Evolutionary conservation across 768 basidiomycete genomes (phyloP), one percentile per base, ranked within the genome.

Genomic region (Sutorius australiensis): DNA sequence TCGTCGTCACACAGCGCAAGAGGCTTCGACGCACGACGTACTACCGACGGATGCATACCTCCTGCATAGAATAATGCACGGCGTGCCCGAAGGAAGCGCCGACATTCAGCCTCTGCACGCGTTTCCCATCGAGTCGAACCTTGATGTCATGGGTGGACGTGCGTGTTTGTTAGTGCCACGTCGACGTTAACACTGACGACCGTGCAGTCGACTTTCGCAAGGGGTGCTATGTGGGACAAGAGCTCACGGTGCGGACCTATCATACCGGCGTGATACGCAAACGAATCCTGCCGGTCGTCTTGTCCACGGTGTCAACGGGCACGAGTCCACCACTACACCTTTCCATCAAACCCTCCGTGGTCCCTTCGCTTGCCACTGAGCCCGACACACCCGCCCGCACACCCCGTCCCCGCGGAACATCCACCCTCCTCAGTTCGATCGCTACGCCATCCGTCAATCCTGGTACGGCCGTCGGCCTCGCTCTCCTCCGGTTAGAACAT

Each of bases 201-300:
- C 57, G 28, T 44, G 27, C 77, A 87, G 95, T 98, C 66, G 93
- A 98, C 71, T 98, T 97, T 69, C 77, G 91, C 51, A 99, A 99
- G 73, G 97, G 97, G 3, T 99, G 97, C 66, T 98, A 98, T 65
- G 87, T 98, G 6, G 97, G 97, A 9, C 97, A 99, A 75, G 97
- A 98, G 63, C 77, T 98, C 37, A 98, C 95, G 0, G 95, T 97
- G 6, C 82, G 97, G 47, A 98, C 95, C 34, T 95, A 95, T 69
- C 93, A 98, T 67, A 98, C 89, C 6, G 97, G 97, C 11, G 78
- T 87, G 27, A 75, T 97, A 39, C 79, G 97, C 56, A 98, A 98
- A 69, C 83, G 97, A 12, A 89, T 95, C 31, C 72, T 93, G 11
- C 94, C 94, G 2, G 80, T 98, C n/a, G 59, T 74, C 3, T 72